Conservation (phyloP, 2,329 filamentous ascomycete species). For the Cylindrodendrum hubeiense region DNA sequence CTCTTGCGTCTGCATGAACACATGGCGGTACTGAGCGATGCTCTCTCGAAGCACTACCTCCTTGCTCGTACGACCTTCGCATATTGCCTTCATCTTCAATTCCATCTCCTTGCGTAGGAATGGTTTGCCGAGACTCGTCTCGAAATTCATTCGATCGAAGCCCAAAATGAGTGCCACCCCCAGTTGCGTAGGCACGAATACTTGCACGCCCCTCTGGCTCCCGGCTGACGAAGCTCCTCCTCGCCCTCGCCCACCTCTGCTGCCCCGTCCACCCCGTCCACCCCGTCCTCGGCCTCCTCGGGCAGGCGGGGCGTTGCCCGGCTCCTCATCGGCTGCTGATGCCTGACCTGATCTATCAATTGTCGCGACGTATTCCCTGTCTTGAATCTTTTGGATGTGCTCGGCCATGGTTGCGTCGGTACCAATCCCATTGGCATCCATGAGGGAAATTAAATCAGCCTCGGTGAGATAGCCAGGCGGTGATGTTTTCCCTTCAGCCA, state of each 20-base stretch:
- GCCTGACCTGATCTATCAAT: conserved; percentile 57
- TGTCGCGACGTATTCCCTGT: conserved; percentile 85
- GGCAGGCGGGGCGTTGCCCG: conserved; percentile 52
- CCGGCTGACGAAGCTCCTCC: conserved; percentile 58
- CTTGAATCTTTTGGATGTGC: conserved; percentile 95
- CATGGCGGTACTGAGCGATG: conserved; percentile 85
- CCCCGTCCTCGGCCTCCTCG: conserved; percentile 63
- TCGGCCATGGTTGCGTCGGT: conserved; percentile 99
- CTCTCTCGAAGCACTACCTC: conserved; percentile 84
- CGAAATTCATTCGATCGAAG: conserved; percentile 93
- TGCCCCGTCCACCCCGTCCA: conserved; percentile 57
- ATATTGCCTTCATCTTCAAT: conserved; percentile 95
- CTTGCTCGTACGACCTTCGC: conserved; percentile 83
- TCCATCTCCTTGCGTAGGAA: conserved; percentile 99
- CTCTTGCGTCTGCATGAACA: conserved; percentile 85
- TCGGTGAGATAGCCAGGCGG: conserved; percentile 91
- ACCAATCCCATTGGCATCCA: conserved; percentile 98
- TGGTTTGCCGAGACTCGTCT: conserved; percentile 93
- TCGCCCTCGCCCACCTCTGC: conserved; percentile 49
- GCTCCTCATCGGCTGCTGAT: conserved; percentile 53
- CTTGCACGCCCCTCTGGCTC: conserved; percentile 70
- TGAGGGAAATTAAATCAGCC: conserved; percentile 92
- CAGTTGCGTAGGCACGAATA: conserved; percentile 93
- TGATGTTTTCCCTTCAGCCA: conserved; percentile 90
- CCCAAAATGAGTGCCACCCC: conserved; percentile 93